A percentile compares a stretch with the other conserved stretches of the same genome.
phyloP scores from a whole-genome alignment of 495 filamentous ascomycete species.

The Xylaria curta region DNA sequence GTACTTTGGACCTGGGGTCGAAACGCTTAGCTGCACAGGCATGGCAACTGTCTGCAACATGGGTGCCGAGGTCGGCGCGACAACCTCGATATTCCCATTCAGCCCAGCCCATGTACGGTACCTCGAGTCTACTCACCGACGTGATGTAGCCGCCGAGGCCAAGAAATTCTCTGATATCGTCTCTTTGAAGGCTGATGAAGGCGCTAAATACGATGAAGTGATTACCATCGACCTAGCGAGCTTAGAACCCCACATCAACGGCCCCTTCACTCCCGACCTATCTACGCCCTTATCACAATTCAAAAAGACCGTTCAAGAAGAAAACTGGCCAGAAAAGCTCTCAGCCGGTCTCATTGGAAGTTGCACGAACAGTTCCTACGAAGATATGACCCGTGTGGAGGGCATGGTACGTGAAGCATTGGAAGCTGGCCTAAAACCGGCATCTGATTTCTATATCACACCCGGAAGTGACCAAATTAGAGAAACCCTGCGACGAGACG shows the following conservation, averaged over 20 bases:
- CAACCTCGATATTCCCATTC: slow-evolving; percentile 85
- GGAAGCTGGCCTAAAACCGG: slow-evolving; percentile 85
- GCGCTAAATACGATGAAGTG: slow-evolving; percentile 85
- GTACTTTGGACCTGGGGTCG: slow-evolving; percentile 85
- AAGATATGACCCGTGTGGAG: slow-evolving; percentile 96
- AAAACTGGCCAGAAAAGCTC: slow-evolving; percentile 89
- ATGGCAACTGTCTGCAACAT: slow-evolving; percentile 95
- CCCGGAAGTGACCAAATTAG: slow-evolving; percentile 97
- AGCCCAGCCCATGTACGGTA: slow-evolving; percentile 65
- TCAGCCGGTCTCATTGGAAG: slow-evolving; percentile 94
- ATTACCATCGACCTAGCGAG: slow-evolving; percentile 90
- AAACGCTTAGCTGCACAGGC: slow-evolving; percentile 88
- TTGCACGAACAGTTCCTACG: slow-evolving; percentile 98
- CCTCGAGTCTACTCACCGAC: slow-evolving; percentile 81
- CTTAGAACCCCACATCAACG: slow-evolving; percentile 96
- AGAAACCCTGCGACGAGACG: slow-evolving; percentile 86
- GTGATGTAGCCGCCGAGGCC: slow-evolving; percentile 70
- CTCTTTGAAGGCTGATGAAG: slow-evolving; percentile 68
- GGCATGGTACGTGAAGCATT: slow-evolving; percentile 87
- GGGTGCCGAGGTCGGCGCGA: slow-evolving; percentile 89
- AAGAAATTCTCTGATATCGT: slow-evolving; percentile 53
- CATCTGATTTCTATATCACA: slow-evolving; percentile 91
- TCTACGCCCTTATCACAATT: slow-evolving; percentile 91
- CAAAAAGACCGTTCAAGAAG: slow-evolving; percentile 77
- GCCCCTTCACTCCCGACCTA: slow-evolving; percentile 93